Conservation (phyloP, 1,284 basidiomycete genomes). For the Cutaneotrichosporon cutaneum region DNA sequence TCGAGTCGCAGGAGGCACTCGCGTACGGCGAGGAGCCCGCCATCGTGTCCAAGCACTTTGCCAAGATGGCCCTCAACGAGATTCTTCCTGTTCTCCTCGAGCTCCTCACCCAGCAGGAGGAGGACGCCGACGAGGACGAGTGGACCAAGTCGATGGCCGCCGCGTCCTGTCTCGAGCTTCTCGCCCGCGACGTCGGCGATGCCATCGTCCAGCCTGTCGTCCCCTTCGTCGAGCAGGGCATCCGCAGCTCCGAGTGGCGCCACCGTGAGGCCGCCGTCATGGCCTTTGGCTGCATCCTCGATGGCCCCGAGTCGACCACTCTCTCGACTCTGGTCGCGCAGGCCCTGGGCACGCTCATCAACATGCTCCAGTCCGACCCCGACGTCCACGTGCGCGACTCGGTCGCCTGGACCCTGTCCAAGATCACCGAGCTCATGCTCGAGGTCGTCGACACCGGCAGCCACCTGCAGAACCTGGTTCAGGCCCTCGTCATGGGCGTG, state of each 20-base stretch:
- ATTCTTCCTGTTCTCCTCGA: slow-evolving; percentile 89
- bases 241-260: slow-evolving; percentile 85
- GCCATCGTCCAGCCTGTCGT: slow-evolving; percentile 88
- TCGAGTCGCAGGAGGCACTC: slow-evolving; percentile 89
- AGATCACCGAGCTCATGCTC: slow-evolving; percentile 90
- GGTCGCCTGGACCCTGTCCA: slow-evolving; percentile 94
- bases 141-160: slow-evolving; percentile 99
- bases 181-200: slow-evolving; percentile 89
- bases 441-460: slow-evolving; percentile 83
- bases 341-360: slow-evolving; percentile 88
- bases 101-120: slow-evolving; percentile 88
- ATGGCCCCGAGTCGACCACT: slow-evolving; percentile 79
- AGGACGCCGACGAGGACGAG: slow-evolving; percentile 97
- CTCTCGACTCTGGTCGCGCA: slow-evolving; percentile 89
- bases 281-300: slow-evolving; percentile 96
- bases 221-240: slow-evolving; percentile 96
- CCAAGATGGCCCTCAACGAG: slow-evolving; percentile 89
- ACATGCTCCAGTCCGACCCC: slow-evolving; percentile 82
- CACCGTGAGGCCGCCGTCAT: slow-evolving; percentile 95
- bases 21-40: slow-evolving; percentile 90
- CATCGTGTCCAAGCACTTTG: slow-evolving; percentile 84
- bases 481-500: slow-evolving; percentile 78
- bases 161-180: slow-evolving; percentile 84
- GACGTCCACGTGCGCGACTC: slow-evolving; percentile 92
- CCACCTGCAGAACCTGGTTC: slow-evolving; percentile 79